These are phyloP conservation scores for Chrysanthemum seticuspe DNA, from an alignment of 129 eudicot genomes.

Conservation along the genomic window DNA sequence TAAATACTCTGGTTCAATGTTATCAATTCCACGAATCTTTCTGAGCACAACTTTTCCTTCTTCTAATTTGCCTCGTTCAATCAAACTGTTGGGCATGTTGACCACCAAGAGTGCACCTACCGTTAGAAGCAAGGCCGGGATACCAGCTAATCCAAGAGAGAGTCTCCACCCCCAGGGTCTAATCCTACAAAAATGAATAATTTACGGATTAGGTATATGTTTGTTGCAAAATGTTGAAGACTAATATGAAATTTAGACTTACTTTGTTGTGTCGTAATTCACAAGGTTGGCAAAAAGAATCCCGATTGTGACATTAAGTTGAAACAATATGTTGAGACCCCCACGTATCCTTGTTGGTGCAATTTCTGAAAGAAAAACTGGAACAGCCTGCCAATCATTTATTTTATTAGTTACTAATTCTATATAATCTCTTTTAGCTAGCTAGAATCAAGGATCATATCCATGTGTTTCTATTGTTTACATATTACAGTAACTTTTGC, in stretches of 20 bases:
- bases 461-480: not conserved
- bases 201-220: not conserved
- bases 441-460: not conserved
- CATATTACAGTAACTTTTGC: too few relatives aligned
- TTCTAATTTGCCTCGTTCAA: slow-evolving; percentile 80
- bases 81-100: slow-evolving; percentile 90
- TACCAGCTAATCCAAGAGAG: slow-evolving; percentile 83
- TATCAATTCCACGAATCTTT: slow-evolving; percentile 72
- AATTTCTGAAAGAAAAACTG: slow-evolving; percentile 81
- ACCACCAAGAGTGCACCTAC: slow-evolving; percentile 74
- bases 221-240: not conserved
- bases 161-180: slow-evolving; percentile 94
- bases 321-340: slow-evolving; percentile 85
- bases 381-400: slow-evolving; percentile 67
- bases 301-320: slow-evolving; percentile 90
- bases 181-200: slow-evolving; percentile 41
- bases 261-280: slow-evolving; percentile 79
- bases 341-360: slow-evolving; percentile 96
- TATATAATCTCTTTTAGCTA: not conserved
- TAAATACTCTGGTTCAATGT: slow-evolving; percentile 78
- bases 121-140: slow-evolving; percentile 73
- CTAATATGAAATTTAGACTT: slow-evolving; percentile 18
- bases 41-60: slow-evolving; percentile 82
- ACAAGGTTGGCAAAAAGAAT: slow-evolving; percentile 90
- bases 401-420: too few relatives aligned